Base-by-base conservation (phyloP, 495 filamentous ascomycete species). In the Podospora didyma region DNA sequence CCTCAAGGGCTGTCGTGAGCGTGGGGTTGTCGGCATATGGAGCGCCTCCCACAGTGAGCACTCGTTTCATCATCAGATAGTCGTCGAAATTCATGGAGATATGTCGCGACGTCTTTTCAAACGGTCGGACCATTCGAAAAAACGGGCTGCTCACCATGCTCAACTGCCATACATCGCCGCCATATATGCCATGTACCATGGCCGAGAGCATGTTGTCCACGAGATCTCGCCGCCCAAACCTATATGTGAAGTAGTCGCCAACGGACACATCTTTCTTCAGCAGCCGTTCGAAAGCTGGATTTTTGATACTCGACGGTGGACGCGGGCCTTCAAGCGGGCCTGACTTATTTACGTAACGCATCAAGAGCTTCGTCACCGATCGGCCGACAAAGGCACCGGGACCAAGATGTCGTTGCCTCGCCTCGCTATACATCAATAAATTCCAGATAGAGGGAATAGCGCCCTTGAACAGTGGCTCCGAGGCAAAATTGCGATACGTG, bases 161-260 rank as follows among this genome's bases (percentile, higher is more conserved):
- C 51, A 96, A 75, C 65, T 86, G 78, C 64, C 87, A 82, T 39
- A 96, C 83, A 73, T 97, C 88, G 45, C 95, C 95, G n/a, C 91
- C 95, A 63, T 92, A 95, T 17, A 97, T 89, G 11, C 95, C 95
- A 73, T 97, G 94, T 22, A 88, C 68, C n/a, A 90, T 69, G 24
- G 85, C 88, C 3, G 90, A 96, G 2, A 86, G 66, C 2, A 97
- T 22, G 60, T 96, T 96, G 39, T 96, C 75, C 26, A 86, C 86
- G 6, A 89, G 39, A 2, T 77, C 65, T 11, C 64, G 62, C 10
- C 75, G 68, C 31, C 81, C 77, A 28, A 87, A 70, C 14, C 83
- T 68, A 17, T 85, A 75, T 2, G 73, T 68, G 20, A 91, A 73
- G 64, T 89, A 96, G 1, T 80, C 75, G 5, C 82, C 87, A 23